These are phyloP conservation scores for Ophiostoma himal-ulmi DNA, from an alignment of 2,329 filamentous ascomycete genomes.

Conservation along the genomic window DNA sequence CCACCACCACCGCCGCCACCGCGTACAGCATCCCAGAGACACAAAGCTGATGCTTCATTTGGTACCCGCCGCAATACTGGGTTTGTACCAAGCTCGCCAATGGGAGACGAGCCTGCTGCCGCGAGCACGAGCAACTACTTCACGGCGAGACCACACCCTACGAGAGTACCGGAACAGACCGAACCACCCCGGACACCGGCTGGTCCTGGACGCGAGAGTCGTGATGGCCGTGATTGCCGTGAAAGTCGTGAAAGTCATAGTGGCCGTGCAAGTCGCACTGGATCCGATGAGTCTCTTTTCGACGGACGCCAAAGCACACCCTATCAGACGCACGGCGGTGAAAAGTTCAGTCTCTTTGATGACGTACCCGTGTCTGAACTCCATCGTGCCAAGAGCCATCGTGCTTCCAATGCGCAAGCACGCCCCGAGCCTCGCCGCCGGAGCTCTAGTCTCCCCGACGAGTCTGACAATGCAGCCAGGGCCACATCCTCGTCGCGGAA, in stretches of 20 bases:
- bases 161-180: neutral
- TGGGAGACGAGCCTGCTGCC: conserved; percentile 50
- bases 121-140: conserved; percentile 46
- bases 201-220: neutral
- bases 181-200: neutral
- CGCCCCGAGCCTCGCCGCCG: conserved; percentile 29
- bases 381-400: conserved; percentile 44
- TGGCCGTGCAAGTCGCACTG: conserved; percentile 28
- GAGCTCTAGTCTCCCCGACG: conserved; percentile 33
- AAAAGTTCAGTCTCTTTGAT: conserved; percentile 55
- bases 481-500: conserved; percentile 10
- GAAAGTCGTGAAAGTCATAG: conserved; percentile 27
- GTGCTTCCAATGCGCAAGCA: conserved; percentile 31
- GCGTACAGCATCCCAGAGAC: conserved; percentile 47
- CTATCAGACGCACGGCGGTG: conserved; percentile 51
- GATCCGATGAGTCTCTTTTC: conserved; percentile 30
- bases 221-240: conserved; percentile 28
- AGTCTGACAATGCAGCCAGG: conserved; percentile 29
- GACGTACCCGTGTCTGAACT: conserved; percentile 33
- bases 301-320: conserved; percentile 54
- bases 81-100: conserved; percentile 46
- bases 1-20: conserved; percentile 42
- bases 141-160: conserved; percentile 32
- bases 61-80: conserved; percentile 43
- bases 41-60: conserved; percentile 52